Evolutionary conservation across 805 yeast genomes (phyloP).

Genomic region (Naumovozyma castellii): DNA sequence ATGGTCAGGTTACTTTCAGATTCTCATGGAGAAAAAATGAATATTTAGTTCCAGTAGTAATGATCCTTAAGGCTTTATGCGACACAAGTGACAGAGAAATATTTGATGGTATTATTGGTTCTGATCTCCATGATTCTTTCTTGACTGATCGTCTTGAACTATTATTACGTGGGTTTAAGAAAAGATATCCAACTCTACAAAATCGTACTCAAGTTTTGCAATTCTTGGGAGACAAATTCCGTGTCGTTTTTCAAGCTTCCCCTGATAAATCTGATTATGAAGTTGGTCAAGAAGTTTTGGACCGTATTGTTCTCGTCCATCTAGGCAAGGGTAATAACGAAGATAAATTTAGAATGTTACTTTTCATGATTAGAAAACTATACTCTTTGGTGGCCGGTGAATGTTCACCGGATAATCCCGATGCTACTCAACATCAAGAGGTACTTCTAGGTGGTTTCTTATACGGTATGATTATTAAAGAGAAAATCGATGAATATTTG

Average conservation of each 20-base stretch:
- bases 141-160: conserved; percentile 96
- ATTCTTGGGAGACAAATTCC: conserved; percentile 89
- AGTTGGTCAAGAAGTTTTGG: conserved; percentile 77
- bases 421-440: conserved; percentile 98
- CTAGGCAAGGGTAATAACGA: conserved; percentile 44
- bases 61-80: conserved; percentile 81
- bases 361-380: conserved; percentile 92
- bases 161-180: conserved; percentile 78
- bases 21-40: conserved; percentile 97
- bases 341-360: conserved; percentile 78
- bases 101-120: conserved; percentile 91
- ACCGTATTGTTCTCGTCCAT: conserved; percentile 84
- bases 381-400: conserved; percentile 94
- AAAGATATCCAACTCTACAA: conserved; percentile 52
- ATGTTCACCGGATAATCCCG: conserved; percentile 95
- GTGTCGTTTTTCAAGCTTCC: conserved; percentile 84
- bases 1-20: conserved; percentile 93
- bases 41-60: conserved; percentile 83
- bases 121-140: conserved; percentile 80
- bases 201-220: conserved; percentile 86
- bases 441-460: conserved; percentile 90
- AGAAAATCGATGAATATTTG: conserved; percentile 89
- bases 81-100: conserved; percentile 92
- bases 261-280: conserved; percentile 83
- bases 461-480: conserved; percentile 93